Evolutionary conservation across 83 land plant species (phyloP).

Genomic region (Larix sibirica): DNA sequence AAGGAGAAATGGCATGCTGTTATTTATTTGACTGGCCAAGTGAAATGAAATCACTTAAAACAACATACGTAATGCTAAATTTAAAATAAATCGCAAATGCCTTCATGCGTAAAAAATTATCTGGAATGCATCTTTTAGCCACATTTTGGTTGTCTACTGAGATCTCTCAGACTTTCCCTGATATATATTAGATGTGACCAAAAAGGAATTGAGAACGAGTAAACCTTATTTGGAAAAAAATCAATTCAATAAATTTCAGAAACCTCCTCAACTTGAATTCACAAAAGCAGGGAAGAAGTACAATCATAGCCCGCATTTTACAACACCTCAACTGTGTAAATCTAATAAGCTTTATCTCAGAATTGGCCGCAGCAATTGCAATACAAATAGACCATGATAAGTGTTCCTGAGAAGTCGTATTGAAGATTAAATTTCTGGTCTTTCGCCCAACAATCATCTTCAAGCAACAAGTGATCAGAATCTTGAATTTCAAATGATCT

Average conservation of each 20-base stretch:
- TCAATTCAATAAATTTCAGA: too few relatives aligned
- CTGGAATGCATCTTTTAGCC: too few relatives aligned
- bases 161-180: too few relatives aligned
- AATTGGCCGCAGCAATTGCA: neutral
- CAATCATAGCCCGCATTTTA: conserved; percentile 8
- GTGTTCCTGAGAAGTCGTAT: neutral
- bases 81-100: too few relatives aligned
- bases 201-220: too few relatives aligned
- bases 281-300: neutral
- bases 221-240: too few relatives aligned
- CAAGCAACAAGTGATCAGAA: neutral
- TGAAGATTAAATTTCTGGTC: neutral
- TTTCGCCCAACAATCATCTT: neutral
- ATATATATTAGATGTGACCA: too few relatives aligned
- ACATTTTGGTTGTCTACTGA: too few relatives aligned
- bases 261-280: too few relatives aligned
- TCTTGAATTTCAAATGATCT: neutral
- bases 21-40: neutral
- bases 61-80: too few relatives aligned
- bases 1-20: neutral
- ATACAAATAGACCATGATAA: neutral
- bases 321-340: neutral
- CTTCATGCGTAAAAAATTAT: too few relatives aligned
- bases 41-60: too few relatives aligned
- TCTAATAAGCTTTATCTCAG: neutral